Percentiles rank a stretch among this genome's conserved stretches.
phyloP scores from a whole-genome alignment of 2,329 filamentous ascomycete species.

The Xylaria sp. region DNA sequence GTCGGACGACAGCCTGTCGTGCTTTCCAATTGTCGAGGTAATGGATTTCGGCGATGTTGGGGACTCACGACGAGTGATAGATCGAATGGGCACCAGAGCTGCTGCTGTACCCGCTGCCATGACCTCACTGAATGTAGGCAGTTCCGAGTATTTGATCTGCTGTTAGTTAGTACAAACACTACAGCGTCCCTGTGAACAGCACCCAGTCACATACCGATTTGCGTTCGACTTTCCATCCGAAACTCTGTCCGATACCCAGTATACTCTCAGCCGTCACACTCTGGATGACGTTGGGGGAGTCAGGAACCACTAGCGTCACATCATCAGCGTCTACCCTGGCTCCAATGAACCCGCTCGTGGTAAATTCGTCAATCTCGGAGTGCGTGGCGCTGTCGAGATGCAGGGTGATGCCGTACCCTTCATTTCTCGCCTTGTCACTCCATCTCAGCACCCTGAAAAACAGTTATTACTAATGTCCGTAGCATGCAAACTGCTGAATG shows the following conservation, averaged over 20 bases:
- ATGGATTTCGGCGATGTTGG: slow-evolving; percentile 49
- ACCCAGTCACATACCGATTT: slow-evolving; percentile 58
- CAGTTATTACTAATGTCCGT: not conserved
- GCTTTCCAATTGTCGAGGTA: slow-evolving; percentile 41
- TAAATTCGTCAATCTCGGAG: slow-evolving; percentile 93
- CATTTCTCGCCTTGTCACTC: slow-evolving; percentile 77
- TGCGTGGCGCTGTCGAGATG: slow-evolving; percentile 87
- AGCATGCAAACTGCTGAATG: not conserved
- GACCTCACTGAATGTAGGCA: slow-evolving; percentile 69
- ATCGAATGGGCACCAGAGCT: slow-evolving; percentile 87
- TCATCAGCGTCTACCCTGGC: slow-evolving; percentile 65
- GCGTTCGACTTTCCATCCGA: slow-evolving; percentile 85
- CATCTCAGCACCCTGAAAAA: slow-evolving; percentile 69
- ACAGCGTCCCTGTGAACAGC: not conserved
- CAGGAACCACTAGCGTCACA: slow-evolving; percentile 81
- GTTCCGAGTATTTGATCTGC: slow-evolving; percentile 68
- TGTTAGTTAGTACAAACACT: slow-evolving; percentile 19
- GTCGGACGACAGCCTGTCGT: slow-evolving; percentile 48
- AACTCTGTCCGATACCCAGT: slow-evolving; percentile 73
- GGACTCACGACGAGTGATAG: slow-evolving; percentile 72
- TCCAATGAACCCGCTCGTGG: slow-evolving; percentile 91
- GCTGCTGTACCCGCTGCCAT: slow-evolving; percentile 93
- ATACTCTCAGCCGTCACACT: slow-evolving; percentile 72
- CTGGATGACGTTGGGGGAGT: slow-evolving; percentile 85
- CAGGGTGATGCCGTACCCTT: slow-evolving; percentile 92